These are phyloP conservation scores for Schwanniomyces etchellsii DNA, from an alignment of 1,139 yeast genomes.

Conservation along the genomic window DNA sequence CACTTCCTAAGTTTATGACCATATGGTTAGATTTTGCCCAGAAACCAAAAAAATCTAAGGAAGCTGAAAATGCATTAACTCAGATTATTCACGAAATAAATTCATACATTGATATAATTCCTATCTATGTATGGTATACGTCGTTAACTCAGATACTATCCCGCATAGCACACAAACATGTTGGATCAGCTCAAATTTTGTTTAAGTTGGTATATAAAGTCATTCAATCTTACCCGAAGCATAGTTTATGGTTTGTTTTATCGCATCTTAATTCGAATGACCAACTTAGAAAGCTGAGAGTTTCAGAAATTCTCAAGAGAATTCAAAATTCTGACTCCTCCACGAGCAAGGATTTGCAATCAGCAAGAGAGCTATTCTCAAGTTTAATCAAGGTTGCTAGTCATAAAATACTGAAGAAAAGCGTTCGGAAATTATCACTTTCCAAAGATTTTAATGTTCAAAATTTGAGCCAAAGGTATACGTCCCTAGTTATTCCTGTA, in stretches of 20 bases:
- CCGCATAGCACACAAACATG: conserved; percentile 63
- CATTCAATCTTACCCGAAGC: conserved; percentile 66
- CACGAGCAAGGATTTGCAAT: conserved; percentile 11
- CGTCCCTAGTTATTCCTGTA: conserved; percentile 74
- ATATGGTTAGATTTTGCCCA: conserved; percentile 87
- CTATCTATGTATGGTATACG: conserved; percentile 71
- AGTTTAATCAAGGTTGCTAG: conserved; percentile 32
- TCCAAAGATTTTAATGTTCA: conserved; percentile 42
- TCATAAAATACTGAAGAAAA: conserved; percentile 30
- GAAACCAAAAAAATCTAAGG: conserved; percentile 17
- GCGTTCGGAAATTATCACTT: conserved; percentile 28
- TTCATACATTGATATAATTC: conserved; percentile 41
- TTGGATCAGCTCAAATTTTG: conserved; percentile 51
- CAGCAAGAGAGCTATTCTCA: conserved; percentile 30
- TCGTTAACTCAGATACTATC: conserved; percentile 85
- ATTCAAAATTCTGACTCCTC: conserved; percentile 10
- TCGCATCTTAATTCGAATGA: conserved; percentile 72
- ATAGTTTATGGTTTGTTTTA: conserved; percentile 79
- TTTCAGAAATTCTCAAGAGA: conserved; percentile 19
- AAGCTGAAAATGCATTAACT: conserved; percentile 34
- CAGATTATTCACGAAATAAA: conserved; percentile 51
- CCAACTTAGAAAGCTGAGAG: conserved; percentile 48
- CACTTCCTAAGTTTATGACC: conserved; percentile 83
- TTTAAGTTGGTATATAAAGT: conserved; percentile 52
- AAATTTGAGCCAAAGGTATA: conserved; percentile 48